Percentiles rank a stretch among this genome's conserved stretches.
These are phyloP conservation scores for Yamadazyma takamatsuzukensis DNA, from an alignment of 805 yeast species.

Conservation along the genomic window DNA sequence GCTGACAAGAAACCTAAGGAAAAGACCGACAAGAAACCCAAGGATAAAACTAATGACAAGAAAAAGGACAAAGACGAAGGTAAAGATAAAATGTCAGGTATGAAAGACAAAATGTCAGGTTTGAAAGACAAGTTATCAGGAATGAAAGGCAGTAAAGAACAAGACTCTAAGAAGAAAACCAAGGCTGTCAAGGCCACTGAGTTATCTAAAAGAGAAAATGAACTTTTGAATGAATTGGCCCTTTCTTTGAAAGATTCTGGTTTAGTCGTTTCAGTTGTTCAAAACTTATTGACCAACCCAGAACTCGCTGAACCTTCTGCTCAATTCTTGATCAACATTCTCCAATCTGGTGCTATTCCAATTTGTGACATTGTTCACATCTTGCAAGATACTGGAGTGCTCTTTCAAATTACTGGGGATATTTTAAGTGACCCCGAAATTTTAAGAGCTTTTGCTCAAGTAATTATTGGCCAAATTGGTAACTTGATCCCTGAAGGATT, in stretches of 20 bases:
- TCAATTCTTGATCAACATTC: constrained; percentile 18
- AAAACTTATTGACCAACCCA: constrained; percentile 23
- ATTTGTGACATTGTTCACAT: constrained; percentile 17
- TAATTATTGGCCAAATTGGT: constrained; percentile 16
- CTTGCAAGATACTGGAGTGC: constrained; percentile 17
- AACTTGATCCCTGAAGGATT: constrained; percentile 14
- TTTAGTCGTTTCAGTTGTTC: constrained; percentile 19
- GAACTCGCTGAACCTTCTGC: constrained; percentile 25
- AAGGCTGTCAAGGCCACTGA: not conserved
- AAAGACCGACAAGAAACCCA: no score
- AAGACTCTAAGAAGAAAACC: no score
- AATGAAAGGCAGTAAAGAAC: no score
- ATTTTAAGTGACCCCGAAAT: constrained; percentile 18
- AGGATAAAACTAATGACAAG: not conserved
- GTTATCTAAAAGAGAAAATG: constrained; percentile 18
- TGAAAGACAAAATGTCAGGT: no score
- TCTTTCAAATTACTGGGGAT: constrained; percentile 14
- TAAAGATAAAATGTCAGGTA: no score
- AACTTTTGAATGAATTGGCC: constrained; percentile 16
- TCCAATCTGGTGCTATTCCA: constrained; percentile 21
- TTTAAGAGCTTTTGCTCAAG: constrained; percentile 14
- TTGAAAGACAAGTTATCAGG: no score
- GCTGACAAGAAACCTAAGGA: not conserved
- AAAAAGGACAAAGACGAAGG: not conserved
- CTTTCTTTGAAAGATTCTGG: constrained; percentile 23